Evolutionary conservation across 2,329 filamentous ascomycete species (phyloP).

Genomic region (Aureobasidium namibiae): DNA sequence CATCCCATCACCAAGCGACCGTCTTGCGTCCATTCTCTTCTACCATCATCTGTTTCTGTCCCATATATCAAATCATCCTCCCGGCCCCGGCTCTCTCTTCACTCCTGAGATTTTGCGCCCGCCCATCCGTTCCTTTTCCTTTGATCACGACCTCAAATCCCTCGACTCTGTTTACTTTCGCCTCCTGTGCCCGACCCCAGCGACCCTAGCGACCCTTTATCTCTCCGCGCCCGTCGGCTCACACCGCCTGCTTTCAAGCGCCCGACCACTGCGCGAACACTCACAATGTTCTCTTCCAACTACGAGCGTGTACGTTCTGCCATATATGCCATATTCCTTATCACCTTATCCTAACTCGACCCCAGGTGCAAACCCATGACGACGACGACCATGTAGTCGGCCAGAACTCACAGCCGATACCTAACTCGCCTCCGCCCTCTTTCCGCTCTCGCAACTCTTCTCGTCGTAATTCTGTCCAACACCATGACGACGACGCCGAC

Average conservation of each 20-base stretch:
- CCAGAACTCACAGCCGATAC: constrained; percentile 27
- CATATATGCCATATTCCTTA: background rate
- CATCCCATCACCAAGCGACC: background rate
- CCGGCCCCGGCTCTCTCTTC: background rate
- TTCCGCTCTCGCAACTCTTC: constrained; percentile 81
- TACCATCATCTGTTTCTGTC: background rate
- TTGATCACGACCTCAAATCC: background rate
- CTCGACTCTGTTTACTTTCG: constrained; percentile 1
- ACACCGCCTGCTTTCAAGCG: background rate
- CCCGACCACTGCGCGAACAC: background rate
- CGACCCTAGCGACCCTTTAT: background rate
- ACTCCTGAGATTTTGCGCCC: background rate
- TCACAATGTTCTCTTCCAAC: constrained; percentile 35
- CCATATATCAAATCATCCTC: background rate
- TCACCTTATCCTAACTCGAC: background rate
- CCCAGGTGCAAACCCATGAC: constrained; percentile 36
- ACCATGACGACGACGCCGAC: constrained; percentile 54
- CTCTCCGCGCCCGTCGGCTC: background rate
- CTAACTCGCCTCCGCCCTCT: constrained; percentile 57
- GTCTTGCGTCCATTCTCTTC: background rate
- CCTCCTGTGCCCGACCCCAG: background rate
- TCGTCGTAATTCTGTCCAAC: constrained; percentile 44
- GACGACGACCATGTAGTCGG: constrained; percentile 28
- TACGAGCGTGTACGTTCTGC: constrained; percentile 36
- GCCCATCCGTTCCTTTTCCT: background rate